These are phyloP conservation scores for Austroboletus niveus DNA, from an alignment of 1,284 basidiomycete species.

Conservation along the genomic window DNA sequence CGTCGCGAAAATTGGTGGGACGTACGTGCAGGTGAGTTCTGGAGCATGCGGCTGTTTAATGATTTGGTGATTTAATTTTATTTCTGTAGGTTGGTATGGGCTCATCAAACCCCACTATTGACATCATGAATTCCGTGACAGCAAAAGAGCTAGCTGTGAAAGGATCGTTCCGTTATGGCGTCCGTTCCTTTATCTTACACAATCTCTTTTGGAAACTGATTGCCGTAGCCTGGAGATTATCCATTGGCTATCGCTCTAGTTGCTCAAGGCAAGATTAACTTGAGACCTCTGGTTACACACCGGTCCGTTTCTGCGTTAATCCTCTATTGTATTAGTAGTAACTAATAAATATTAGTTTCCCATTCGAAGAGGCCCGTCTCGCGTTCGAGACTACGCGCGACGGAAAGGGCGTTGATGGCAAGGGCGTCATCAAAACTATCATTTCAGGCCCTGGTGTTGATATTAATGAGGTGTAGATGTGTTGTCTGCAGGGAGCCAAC, in stretches of 20 bases:
- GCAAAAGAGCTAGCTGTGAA: constrained; percentile 80
- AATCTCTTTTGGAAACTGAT: constrained; percentile 4
- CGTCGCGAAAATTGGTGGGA: constrained; percentile 69
- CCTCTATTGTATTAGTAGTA: too few species aligned
- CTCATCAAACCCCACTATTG: constrained; percentile 33
- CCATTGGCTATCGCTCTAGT: constrained; percentile 82
- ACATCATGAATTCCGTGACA: constrained; percentile 54
- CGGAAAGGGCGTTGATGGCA: constrained; percentile 79
- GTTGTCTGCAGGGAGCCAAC: too few species aligned
- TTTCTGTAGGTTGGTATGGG: constrained; percentile 71
- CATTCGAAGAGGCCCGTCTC: constrained; percentile 46
- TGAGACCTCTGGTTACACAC: constrained; percentile 73
- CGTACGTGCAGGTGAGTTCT: constrained; percentile 38
- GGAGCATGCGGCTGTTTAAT: constrained; percentile 49
- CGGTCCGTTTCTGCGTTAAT: too few species aligned
- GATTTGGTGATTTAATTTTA: too few species aligned
- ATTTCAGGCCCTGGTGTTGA: constrained; percentile 72
- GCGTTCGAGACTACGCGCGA: constrained; percentile 59
- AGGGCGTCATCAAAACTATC: constrained; percentile 71
- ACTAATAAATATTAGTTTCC: constrained; percentile 37
- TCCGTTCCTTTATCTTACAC: constrained; percentile 35
- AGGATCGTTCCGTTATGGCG: constrained; percentile 87
- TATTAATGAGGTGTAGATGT: constrained; percentile 10
- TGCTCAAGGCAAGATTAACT: constrained; percentile 74
- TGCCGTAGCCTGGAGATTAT: constrained; percentile 74